Base-by-base conservation (phyloP, 495 filamentous ascomycete genomes). In the Neurospora sp. region DNA sequence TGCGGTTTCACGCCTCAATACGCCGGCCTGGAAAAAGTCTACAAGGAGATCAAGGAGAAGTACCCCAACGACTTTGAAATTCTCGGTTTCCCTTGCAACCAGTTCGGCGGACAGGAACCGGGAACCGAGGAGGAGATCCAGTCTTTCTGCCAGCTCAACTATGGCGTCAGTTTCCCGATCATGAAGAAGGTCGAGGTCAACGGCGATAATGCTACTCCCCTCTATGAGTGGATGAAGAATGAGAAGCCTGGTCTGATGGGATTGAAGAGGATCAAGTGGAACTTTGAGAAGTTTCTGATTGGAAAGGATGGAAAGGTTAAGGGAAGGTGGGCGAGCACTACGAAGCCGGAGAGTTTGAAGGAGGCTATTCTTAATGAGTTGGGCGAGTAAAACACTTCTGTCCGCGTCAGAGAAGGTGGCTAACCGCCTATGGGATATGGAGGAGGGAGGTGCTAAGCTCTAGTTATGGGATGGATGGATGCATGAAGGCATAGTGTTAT, bases 1-100 rank as follows among this genome's bases (percentile, higher is more conserved):
- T 99, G 96, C 85, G 96, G 96, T 80, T 98, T 98, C 89, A 98
- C 96, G 11, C 92, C 92, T n/a, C 96, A 99, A 84, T 98, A 94
- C 81, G 89, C 88, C 71, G 93, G 92, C 19, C 92, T 99, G 39
- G 94, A 99, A 87, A 90, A 88, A 73, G 85, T 99, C 74, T 97
- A 98, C 87, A 90, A 98, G 83, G 85, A 87, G 62, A 79, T 97
- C 79, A 88, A 86, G 70, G 85, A 86, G 69, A 83, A 86, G 73
- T 85, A 95, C 84, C 87, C 89, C 40, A 88, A 93, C 66, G 87
- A 92, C 76, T 95, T 99, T 84, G 83, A 86, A 75, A 89, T 99
- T 82, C 86, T 99, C 77, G 96, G 95, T 76, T 98, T 99, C 86
- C 96, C 96, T 72, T 98, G 95, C 89, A 98, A 98, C 86, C 96